Percentiles rank a stretch among this genome's conserved stretches.
Conservation (phyloP, 2,329 filamentous ascomycete genomes). For the Ascochyta clinopodiicola region DNA sequence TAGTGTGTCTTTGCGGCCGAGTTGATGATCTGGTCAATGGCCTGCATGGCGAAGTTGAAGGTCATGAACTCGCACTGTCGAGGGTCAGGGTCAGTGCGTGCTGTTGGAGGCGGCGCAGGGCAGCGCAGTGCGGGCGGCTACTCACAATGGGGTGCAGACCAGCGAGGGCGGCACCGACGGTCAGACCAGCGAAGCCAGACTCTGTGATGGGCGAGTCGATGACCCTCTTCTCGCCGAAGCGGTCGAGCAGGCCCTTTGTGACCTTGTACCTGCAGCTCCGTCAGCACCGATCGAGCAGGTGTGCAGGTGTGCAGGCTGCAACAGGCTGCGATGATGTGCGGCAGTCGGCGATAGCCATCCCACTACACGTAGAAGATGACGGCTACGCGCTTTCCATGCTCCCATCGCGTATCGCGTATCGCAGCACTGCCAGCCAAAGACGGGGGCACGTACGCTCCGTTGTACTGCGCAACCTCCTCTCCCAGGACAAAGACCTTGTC, state of each 20-base stretch:
- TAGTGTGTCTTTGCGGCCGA: slow-evolving; percentile 98
- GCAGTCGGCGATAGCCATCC: too few relatives aligned
- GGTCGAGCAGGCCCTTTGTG: slow-evolving; percentile 95
- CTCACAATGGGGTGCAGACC: slow-evolving; percentile 92
- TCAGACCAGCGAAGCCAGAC: slow-evolving; percentile 91
- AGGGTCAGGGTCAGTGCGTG: slow-evolving; percentile 28
- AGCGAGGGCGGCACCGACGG: slow-evolving; percentile 91
- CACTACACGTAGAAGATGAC: too few relatives aligned
- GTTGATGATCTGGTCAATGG: slow-evolving; percentile 99
- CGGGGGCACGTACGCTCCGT: slow-evolving; percentile 74
- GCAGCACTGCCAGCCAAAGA: slow-evolving; percentile 9
- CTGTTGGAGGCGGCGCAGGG: background rate
- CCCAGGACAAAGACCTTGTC: slow-evolving; percentile 94
- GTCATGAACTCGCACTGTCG: slow-evolving; percentile 98
- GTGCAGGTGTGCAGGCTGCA: slow-evolving; percentile 3
- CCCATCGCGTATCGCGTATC: slow-evolving; percentile 4
- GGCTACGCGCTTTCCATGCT: background rate
- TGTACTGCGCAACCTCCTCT: slow-evolving; percentile 99
- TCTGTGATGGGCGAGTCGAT: slow-evolving; percentile 99
- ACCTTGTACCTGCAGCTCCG: slow-evolving; percentile 80
- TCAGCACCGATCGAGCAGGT: slow-evolving; percentile 45
- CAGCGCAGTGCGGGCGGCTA: background rate
- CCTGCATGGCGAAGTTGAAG: slow-evolving; percentile 99
- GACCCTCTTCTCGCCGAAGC: slow-evolving; percentile 95
- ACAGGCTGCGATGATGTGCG: background rate